Evolutionary conservation across 306 rosid genomes (phyloP), one percentile per base, ranked within the genome.

Genomic region (Citrullus colocynthis): DNA sequence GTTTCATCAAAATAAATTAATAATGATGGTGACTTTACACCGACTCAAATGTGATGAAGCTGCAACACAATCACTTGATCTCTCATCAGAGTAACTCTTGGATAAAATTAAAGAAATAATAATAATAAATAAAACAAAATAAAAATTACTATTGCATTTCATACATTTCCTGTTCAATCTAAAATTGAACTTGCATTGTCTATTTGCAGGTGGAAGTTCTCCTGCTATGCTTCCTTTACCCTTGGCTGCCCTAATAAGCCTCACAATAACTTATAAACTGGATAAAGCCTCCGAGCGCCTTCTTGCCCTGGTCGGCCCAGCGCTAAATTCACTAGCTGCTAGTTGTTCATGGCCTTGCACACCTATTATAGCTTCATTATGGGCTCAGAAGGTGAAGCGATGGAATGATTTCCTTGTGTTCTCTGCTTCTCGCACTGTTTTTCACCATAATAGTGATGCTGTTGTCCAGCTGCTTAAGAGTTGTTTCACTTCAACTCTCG

Each of bases 301-400:
- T 60, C 93, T 95, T 18, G 76, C 80, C 52, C 81, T 92, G 77
- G 84, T 95, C 76, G 91, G 83, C 61, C 97, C 98, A 32, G 91
- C 95, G 49, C 75, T 90, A 78, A 78, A 5, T 78, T 83, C 91
- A 74, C 86, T 95, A 78, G 96, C 88, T 81, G 87, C 94, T 81
- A 78, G 90, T 84, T 95, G 98, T 83, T 91, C 92, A 30, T 94
- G 98, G 98, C 98, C 98, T 16, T 91, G 90, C 89, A 88, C 83
- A 84, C 91, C 96, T 24, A 85, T 91, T 84, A 51, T 90, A 60
- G 82, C 94, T 67, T 90, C 97, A 72, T 75, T 94, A 74, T 94
- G 98, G 98, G 81, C 80, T 80, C 96, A 90, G 84, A 94, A 91
- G 85, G 93, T 83, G 74, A 90, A 82, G 92, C 96, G 91, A 81